phyloP scores from a whole-genome alignment of 2,329 filamentous ascomycete species.

The Metarhizium robertsii region DNA sequence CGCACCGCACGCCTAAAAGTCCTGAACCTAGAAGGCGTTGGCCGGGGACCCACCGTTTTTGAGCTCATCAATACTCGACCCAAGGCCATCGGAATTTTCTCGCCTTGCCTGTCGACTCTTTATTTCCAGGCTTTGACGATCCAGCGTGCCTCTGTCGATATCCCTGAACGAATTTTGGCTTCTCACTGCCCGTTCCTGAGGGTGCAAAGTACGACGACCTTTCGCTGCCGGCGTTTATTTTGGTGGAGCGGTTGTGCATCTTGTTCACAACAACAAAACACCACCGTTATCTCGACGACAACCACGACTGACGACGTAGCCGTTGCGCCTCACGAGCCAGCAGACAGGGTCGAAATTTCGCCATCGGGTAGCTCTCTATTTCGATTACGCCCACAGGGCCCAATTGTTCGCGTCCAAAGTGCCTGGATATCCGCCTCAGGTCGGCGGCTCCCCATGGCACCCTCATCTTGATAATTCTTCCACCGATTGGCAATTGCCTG shows the following conservation, averaged over 20 bases:
- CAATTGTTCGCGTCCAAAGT: neutral
- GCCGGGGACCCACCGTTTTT: neutral
- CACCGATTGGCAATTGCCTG: neutral
- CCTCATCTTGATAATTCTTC: constrained; percentile 1
- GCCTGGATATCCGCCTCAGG: neutral
- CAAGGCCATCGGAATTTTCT: neutral
- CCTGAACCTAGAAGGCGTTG: neutral
- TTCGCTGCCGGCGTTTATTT: neutral
- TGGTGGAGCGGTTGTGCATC: neutral
- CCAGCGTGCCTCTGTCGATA: neutral
- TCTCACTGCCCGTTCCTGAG: neutral
- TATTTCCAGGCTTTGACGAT: neutral
- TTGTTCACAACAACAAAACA: neutral
- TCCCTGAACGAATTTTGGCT: neutral
- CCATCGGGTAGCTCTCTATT: neutral
- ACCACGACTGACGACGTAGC: neutral
- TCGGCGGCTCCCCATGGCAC: constrained; percentile 3
- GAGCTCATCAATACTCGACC: neutral
- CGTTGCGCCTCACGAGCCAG: neutral
- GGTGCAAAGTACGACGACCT: neutral
- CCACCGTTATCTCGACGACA: neutral
- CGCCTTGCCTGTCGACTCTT: neutral
- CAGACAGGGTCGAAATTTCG: neutral
- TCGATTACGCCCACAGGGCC: neutral
- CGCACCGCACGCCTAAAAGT: constrained; percentile 2